Base-by-base conservation (phyloP, 106 monocot species). In the Allium sativum region DNA sequence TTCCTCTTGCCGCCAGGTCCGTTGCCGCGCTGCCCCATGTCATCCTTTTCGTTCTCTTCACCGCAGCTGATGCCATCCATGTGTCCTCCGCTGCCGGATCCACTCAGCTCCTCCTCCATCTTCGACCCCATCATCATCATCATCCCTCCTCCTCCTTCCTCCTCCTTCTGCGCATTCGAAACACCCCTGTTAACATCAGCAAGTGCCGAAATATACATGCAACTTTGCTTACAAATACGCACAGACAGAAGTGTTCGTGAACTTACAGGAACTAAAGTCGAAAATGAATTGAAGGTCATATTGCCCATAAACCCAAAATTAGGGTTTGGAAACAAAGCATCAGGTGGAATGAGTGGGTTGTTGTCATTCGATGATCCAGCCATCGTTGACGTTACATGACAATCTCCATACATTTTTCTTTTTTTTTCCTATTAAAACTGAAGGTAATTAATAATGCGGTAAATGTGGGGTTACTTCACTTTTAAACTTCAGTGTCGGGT, bases 51-150 rank as follows among this genome's bases (percentile, higher is more conserved):
- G 11, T 87, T 72, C 42, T 90, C 95, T 62, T 82, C 96, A 40
- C 78, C 83, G 70, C 90, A 78, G 71, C 84, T 81, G 3, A 76
- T 19, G 0, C 84, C 95, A 18, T 91, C 95, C 13, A 96, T 18
- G 62, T 90, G 81, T 4, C 81, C 96, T 63, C 91, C 91, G 2
- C 90, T 84, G 15, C 87, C 81, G 21, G 78, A 80, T 61, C 91
- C 90, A 54, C 81, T 87, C 55, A 71, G 53, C 13, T 51, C 45
- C 14, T 62, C 72, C 70, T 51, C 44, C 64, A 40, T 65, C 62
- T 45, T 20, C 41, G 42, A 18, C 50, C 68, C 62, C 61, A 62
- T 45, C 67, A 68, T 48, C 59, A 51, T 59, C 51, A 59, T 48
- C 64, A 59, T 16, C 52, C 57, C 22, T 58, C 57, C 11, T 47